Evolutionary conservation across 768 basidiomycete genomes (phyloP).

Genomic region (Panaeolus cyanescens): DNA sequence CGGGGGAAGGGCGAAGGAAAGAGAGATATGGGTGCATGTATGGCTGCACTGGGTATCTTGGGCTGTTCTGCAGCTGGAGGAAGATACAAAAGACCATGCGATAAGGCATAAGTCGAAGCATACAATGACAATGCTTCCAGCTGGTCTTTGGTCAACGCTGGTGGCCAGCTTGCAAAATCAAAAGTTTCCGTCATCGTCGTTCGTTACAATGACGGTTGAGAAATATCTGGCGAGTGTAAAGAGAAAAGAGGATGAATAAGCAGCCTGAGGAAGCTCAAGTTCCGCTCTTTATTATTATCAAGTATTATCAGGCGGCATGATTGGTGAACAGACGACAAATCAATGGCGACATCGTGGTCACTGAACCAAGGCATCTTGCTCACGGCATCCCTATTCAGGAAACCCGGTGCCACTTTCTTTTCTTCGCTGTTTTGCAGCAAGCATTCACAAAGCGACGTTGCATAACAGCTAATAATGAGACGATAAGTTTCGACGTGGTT

Average conservation of each 20-base stretch:
- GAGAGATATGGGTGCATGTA: conserved; percentile 89
- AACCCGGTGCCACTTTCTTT: no score
- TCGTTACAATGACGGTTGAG: background rate
- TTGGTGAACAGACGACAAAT: background rate
- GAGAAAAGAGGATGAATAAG: background rate
- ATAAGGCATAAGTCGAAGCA: conserved; percentile 82
- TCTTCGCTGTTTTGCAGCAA: no score
- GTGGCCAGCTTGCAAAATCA: conserved; percentile 73
- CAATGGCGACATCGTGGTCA: background rate
- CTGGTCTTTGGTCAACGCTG: conserved; percentile 58
- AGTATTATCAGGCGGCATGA: background rate
- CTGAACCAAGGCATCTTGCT: background rate
- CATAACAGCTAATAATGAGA: no score
- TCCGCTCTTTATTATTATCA: background rate
- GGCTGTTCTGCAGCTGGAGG: conserved; percentile 55
- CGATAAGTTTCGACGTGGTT: no score
- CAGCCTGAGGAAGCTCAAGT: background rate
- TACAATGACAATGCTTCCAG: conserved; percentile 58
- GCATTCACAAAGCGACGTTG: no score
- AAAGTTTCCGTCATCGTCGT: conserved; percentile 32
- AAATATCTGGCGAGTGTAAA: background rate
- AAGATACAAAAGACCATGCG: conserved; percentile 84
- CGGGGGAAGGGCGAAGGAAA: conserved; percentile 88
- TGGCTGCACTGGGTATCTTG: conserved; percentile 62
- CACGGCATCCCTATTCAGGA: background rate